A percentile compares a stretch with the other conserved stretches of the same genome.
Evolutionary conservation across 805 yeast species (phyloP).

Genomic region (Starmerella apis): DNA sequence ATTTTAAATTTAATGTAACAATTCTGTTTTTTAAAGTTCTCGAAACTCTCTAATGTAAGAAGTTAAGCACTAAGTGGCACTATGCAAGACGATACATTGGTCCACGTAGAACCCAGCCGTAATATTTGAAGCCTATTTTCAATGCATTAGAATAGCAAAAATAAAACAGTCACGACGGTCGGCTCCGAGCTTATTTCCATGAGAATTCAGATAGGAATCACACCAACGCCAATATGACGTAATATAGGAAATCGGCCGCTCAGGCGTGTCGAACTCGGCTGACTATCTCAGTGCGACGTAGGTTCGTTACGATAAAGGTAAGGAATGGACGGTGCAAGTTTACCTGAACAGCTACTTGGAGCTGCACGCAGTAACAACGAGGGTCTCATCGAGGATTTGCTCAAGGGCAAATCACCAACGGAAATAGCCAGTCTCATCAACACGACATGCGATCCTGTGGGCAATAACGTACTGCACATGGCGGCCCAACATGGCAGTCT

Average conservation of each 20-base stretch:
- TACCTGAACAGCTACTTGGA: constrained; percentile 70
- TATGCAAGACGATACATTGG: no score
- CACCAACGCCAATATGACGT: neutral
- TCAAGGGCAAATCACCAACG: constrained; percentile 32
- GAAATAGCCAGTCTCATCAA: constrained; percentile 49
- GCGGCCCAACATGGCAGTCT: constrained; percentile 71
- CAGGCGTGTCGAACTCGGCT: neutral
- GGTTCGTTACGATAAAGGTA: neutral
- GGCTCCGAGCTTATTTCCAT: no score
- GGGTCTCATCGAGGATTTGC: constrained; percentile 54
- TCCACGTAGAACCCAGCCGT: no score
- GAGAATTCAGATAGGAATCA: neutral
- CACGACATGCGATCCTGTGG: constrained; percentile 60
- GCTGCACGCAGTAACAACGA: constrained; percentile 80
- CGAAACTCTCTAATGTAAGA: no score
- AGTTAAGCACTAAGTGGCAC: no score
- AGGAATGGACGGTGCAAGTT: constrained; percentile 56
- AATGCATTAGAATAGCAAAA: no score
- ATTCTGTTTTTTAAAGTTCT: no score
- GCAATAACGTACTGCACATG: constrained; percentile 71
- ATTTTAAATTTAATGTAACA: no score
- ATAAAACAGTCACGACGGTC: no score
- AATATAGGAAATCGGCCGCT: neutral
- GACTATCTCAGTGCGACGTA: neutral
- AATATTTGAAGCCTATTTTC: no score